Percentiles rank a stretch among this genome's conserved stretches.
These are phyloP conservation scores for Penicillium lividum DNA, from an alignment of 495 filamentous ascomycete genomes.

Conservation along the genomic window DNA sequence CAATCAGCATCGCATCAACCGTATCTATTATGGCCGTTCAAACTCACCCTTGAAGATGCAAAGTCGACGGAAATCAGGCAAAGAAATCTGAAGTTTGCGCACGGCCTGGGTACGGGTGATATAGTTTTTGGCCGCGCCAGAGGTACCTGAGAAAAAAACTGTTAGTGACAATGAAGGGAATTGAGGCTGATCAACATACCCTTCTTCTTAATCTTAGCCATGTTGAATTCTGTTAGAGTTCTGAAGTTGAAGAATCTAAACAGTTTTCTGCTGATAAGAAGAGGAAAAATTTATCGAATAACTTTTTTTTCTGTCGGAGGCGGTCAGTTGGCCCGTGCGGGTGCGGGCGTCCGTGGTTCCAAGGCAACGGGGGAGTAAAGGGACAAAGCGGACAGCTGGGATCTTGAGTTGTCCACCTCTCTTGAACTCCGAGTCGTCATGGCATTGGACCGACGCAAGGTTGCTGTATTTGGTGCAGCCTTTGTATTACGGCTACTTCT, in stretches of 20 bases:
- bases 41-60: constrained; percentile 91
- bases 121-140: constrained; percentile 96
- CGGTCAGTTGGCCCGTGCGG: constrained; percentile 40
- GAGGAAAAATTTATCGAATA: constrained; percentile 40
- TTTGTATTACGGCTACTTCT: constrained; percentile 78
- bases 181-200: constrained; percentile 44
- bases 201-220: constrained; percentile 94
- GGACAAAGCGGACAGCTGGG: constrained; percentile 22
- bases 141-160: constrained; percentile 56
- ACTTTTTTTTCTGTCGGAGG: constrained; percentile 38
- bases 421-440: constrained; percentile 32
- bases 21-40: neutral
- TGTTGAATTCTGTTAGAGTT: constrained; percentile 37
- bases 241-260: constrained; percentile 14
- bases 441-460: constrained; percentile 73
- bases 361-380: constrained; percentile 24
- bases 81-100: constrained; percentile 93
- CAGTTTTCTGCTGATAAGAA: constrained; percentile 30
- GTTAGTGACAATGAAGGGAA: constrained; percentile 22
- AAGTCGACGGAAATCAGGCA: constrained; percentile 94
- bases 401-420: constrained; percentile 2
- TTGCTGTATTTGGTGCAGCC: constrained; percentile 71
- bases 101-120: constrained; percentile 95
- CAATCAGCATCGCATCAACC: constrained; percentile 15
- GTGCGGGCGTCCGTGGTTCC: constrained; percentile 33